Evolutionary conservation across 75 land plant genomes (phyloP), one percentile per base, ranked within the genome.

Genomic region (Selaginella tamariscina): DNA sequence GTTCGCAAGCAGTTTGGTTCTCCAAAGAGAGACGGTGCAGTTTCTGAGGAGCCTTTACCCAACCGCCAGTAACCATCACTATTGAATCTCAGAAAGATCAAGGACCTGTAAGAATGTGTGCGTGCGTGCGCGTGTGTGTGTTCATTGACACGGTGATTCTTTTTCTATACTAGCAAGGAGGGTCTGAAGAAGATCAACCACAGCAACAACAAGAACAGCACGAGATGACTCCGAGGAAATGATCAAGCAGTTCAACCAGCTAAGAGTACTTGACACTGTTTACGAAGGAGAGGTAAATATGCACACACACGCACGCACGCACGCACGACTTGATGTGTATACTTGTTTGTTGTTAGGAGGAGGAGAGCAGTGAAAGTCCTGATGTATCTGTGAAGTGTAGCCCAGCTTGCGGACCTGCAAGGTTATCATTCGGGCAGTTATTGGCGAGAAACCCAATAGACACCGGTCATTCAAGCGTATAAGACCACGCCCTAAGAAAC

Each of bases 271-370:
- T 27, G 74, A 74, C 27, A 74, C 76, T 11, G 76, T 74, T 27
- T 74, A 74, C 62, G 76, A 74, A 56, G 71, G 20, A 0, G 76
- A 74, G 31, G 71, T n/a, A n/a, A n/a, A n/a, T n/a, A n/a, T n/a
- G n/a, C n/a, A n/a, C n/a, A n/a, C n/a, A n/a, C n/a, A n/a, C n/a
- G n/a, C n/a, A n/a, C n/a, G n/a, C n/a, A n/a, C n/a, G n/a, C n/a
- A n/a, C n/a, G n/a, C n/a, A n/a, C n/a, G n/a, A n/a, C n/a, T n/a
- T n/a, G n/a, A n/a, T n/a, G n/a, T n/a, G n/a, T n/a, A n/a, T n/a
- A n/a, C n/a, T n/a, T n/a, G n/a, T n/a, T n/a, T n/a, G n/a, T n/a
- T n/a, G n/a, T n/a, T n/a, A 55, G 33, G 75, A 73, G 30, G 76
- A 59, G 11, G 64, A 56, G 15, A 55, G 22, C n/a, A 31, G 56